Evolutionary conservation across 73 alveolate genomes (phyloP).

Genomic region (Stentor roeselii): DNA sequence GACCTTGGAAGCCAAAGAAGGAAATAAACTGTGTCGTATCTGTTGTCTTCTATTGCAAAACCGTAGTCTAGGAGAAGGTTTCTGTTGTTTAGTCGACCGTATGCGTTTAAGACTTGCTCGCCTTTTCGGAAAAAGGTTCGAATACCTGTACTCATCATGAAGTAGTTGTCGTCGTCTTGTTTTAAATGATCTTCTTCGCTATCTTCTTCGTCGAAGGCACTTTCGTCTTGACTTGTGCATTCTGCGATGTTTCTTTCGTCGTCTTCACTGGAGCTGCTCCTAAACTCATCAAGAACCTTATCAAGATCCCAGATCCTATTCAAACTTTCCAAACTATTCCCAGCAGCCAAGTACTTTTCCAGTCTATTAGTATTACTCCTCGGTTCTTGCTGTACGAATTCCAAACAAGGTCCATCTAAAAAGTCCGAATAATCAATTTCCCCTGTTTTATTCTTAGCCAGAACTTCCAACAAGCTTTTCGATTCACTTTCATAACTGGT

Average conservation of each 20-base stretch:
- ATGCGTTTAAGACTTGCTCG: background rate
- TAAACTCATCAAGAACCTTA: background rate
- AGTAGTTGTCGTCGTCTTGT: constrained; percentile 42
- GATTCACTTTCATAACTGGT: background rate
- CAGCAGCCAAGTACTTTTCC: background rate
- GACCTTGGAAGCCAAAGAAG: background rate
- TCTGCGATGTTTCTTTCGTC: constrained; percentile 34
- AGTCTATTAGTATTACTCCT: constrained; percentile 11
- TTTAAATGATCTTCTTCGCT: constrained; percentile 24
- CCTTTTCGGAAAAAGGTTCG: constrained; percentile 45
- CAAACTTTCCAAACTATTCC: background rate
- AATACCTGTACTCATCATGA: constrained; percentile 33
- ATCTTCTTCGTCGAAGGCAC: constrained; percentile 36
- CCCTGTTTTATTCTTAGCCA: background rate
- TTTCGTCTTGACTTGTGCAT: background rate
- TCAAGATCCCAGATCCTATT: constrained; percentile 2
- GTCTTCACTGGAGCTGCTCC: constrained; percentile 16
- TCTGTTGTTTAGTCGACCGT: constrained; percentile 6
- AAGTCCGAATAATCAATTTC: background rate
- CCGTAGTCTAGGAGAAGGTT: constrained; percentile 12
- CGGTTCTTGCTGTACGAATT: background rate
- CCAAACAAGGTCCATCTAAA: background rate
- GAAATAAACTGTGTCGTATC: constrained; percentile 44
- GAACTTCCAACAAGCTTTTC: background rate
- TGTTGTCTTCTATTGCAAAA: constrained; percentile 3